Evolutionary conservation across 305 asterid species (phyloP).

Genomic region (Caryopteris hybrid): DNA sequence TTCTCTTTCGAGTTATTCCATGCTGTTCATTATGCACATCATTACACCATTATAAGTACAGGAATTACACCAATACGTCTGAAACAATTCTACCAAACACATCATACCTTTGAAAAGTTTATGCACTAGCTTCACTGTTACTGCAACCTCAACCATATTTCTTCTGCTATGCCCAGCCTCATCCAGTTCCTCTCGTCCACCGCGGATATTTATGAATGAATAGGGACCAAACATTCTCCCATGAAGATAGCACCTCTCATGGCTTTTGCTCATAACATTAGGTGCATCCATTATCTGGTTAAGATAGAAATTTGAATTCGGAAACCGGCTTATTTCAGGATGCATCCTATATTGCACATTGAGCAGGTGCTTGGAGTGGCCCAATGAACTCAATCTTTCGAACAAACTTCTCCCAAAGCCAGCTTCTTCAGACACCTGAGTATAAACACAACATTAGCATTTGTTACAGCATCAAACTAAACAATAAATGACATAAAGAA

Average conservation of each 20-base stretch:
- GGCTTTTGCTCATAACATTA: constrained; percentile 33
- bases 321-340: constrained; percentile 64
- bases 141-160: constrained; percentile 77
- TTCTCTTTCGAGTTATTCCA: constrained; percentile 44
- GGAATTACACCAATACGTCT: neutral
- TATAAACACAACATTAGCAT: constrained; percentile 5
- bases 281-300: constrained; percentile 51
- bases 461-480: neutral
- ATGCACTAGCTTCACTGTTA: constrained; percentile 42
- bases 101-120: constrained; percentile 50
- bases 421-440: constrained; percentile 47
- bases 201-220: constrained; percentile 54
- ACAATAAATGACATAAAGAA: neutral
- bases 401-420: constrained; percentile 77
- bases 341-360: constrained; percentile 73
- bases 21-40: constrained; percentile 28
- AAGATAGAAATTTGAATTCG: constrained; percentile 50
- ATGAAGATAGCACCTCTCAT: constrained; percentile 31
- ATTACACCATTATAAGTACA: neutral
- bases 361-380: constrained; percentile 53
- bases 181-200: constrained; percentile 53
- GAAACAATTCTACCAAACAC: neutral
- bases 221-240: constrained; percentile 68
- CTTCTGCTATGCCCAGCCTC: constrained; percentile 34
- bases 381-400: constrained; percentile 59